A percentile compares a stretch with the other conserved stretches of the same genome.
Evolutionary conservation across 2,329 filamentous ascomycete species (phyloP).

Genomic region (Xylariaceae sp.): DNA sequence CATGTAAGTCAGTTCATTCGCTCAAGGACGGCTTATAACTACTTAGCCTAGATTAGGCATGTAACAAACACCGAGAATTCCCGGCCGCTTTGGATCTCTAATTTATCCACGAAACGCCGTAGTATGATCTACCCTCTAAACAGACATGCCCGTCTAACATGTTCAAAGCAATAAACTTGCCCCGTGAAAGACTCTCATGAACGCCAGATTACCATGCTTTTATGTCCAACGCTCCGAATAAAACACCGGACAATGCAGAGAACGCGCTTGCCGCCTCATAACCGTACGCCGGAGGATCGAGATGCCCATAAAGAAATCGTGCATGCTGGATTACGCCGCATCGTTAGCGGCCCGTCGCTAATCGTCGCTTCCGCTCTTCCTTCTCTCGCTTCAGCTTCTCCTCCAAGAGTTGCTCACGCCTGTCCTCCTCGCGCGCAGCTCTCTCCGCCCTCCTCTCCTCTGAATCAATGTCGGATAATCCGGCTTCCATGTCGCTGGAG

Average conservation of each 20-base stretch:
- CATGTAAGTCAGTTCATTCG: too few species aligned
- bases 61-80: too few species aligned
- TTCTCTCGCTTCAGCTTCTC: constrained; percentile 29
- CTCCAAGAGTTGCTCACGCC: constrained; percentile 45
- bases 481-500: constrained; percentile 75
- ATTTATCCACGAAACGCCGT: too few species aligned
- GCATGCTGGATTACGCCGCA: constrained; percentile 4
- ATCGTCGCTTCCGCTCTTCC: constrained; percentile 27
- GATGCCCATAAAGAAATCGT: constrained; percentile 11
- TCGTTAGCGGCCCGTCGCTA: constrained; percentile 16
- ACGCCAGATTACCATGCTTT: constrained; percentile 19
- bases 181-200: constrained; percentile 17
- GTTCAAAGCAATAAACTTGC: constrained; percentile 14
- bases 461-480: constrained; percentile 64
- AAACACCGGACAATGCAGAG: constrained; percentile 9
- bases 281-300: constrained; percentile 15
- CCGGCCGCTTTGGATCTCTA: too few species aligned
- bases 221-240: constrained; percentile 12
- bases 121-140: constrained; percentile 4
- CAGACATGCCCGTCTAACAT: constrained; percentile 6
- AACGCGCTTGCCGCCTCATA: constrained; percentile 6
- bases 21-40: too few species aligned
- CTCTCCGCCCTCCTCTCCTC: constrained; percentile 62
- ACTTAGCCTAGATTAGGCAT: too few species aligned
- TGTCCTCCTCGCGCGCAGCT: constrained; percentile 64